These are phyloP conservation scores for Ottelia alismoides DNA, from an alignment of 106 monocot genomes.

Conservation along the genomic window DNA sequence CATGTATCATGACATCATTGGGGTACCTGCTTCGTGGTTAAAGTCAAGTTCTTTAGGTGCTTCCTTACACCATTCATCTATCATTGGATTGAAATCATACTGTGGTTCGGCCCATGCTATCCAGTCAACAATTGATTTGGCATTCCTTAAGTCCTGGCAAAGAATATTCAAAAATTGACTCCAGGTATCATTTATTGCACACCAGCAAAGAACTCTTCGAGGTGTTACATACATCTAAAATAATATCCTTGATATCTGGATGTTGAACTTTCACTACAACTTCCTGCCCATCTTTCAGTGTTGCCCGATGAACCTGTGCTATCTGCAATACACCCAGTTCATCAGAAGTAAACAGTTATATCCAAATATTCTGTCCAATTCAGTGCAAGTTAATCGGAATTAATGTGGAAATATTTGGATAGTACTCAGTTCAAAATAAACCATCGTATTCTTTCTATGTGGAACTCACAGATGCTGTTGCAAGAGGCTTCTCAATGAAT, in stretches of 20 bases:
- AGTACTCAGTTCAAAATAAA: too few species aligned
- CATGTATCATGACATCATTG: background rate
- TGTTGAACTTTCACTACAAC: slow-evolving; percentile 98
- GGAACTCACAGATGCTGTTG: slow-evolving; percentile 89
- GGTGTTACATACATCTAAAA: slow-evolving; percentile 85
- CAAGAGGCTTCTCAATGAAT: slow-evolving; percentile 70
- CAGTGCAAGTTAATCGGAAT: background rate
- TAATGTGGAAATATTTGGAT: background rate
- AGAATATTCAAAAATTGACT: too few species aligned
- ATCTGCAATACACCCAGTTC: slow-evolving; percentile 71
- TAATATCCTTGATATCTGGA: slow-evolving; percentile 84
- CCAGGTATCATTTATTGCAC: too few species aligned
- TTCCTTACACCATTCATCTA: slow-evolving; percentile 99
- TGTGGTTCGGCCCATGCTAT: slow-evolving; percentile 99
- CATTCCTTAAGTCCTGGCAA: slow-evolving; percentile 94
- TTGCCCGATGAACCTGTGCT: slow-evolving; percentile 97
- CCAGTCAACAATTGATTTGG: slow-evolving; percentile 93
- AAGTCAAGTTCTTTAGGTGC: slow-evolving; percentile 98
- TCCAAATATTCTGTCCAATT: background rate
- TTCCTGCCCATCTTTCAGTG: slow-evolving; percentile 55
- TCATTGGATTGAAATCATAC: slow-evolving; percentile 86
- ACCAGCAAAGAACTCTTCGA: too few species aligned
- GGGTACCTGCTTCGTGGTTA: slow-evolving; percentile 88
- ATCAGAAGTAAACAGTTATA: background rate
- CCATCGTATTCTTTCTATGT: too few species aligned